These are phyloP conservation scores for Heterobasidion irregulare DNA, from an alignment of 1,284 basidiomycete genomes.

Conservation along the genomic window DNA sequence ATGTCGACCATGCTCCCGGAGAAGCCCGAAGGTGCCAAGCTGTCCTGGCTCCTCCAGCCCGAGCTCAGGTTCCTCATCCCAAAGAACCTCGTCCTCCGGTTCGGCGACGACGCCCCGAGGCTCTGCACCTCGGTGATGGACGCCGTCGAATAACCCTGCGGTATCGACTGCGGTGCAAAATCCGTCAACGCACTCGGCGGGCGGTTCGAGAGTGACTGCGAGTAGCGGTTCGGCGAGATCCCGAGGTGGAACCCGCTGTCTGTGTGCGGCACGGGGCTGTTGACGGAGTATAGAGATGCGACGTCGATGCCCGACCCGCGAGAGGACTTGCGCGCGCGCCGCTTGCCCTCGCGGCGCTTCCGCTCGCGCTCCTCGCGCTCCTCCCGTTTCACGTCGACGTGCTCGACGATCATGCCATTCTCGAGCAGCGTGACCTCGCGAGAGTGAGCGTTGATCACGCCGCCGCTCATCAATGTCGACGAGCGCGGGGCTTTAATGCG, in stretches of 20 bases:
- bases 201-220: slow-evolving; percentile 32
- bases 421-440: slow-evolving; percentile 75
- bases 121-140: slow-evolving; percentile 68
- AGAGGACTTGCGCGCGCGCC: slow-evolving; percentile 54
- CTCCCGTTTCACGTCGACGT: slow-evolving; percentile 75
- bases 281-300: slow-evolving; percentile 59
- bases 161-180: slow-evolving; percentile 46
- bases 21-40: slow-evolving; percentile 68
- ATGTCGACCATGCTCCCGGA: slow-evolving; percentile 87
- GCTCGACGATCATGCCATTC: slow-evolving; percentile 82
- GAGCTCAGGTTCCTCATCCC: slow-evolving; percentile 72
- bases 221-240: slow-evolving; percentile 42
- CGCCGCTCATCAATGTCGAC: slow-evolving; percentile 27
- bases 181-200: slow-evolving; percentile 59
- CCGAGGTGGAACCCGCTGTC: slow-evolving; percentile 47
- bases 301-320: slow-evolving; percentile 61
- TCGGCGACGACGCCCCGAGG: slow-evolving; percentile 49
- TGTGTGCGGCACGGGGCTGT: slow-evolving; percentile 45
- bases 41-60: slow-evolving; percentile 71
- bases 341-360: slow-evolving; percentile 56
- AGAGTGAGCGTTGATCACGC: slow-evolving; percentile 35
- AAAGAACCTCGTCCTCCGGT: slow-evolving; percentile 73
- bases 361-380: slow-evolving; percentile 65
- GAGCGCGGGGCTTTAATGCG: slow-evolving; percentile 58
- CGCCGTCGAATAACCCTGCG: slow-evolving; percentile 62